phyloP scores from a whole-genome alignment of 2,329 filamentous ascomycete genomes.

The Microsporum audouinii region DNA sequence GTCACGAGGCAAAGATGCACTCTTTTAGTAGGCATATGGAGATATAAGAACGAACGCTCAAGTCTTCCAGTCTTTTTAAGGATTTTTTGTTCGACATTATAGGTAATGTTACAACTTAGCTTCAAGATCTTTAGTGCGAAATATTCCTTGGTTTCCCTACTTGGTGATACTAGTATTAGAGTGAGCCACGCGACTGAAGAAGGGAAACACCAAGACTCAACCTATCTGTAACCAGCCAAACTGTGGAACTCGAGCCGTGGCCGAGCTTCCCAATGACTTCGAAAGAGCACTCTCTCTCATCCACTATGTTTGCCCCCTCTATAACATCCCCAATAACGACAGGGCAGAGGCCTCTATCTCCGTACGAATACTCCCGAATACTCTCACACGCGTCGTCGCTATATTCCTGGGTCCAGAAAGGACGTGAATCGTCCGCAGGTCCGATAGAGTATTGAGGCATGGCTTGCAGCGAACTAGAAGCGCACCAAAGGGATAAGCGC shows the following conservation, averaged over 20 bases:
- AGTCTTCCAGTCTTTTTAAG: not conserved
- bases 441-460: not conserved
- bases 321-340: slow-evolving; percentile 11
- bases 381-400: not conserved
- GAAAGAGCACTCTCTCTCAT: slow-evolving; percentile 7
- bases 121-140: not conserved
- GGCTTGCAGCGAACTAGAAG: too few relatives aligned
- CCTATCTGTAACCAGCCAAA: slow-evolving; percentile 12
- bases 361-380: not conserved
- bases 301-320: slow-evolving; percentile 7
- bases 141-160: not conserved
- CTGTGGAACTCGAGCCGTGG: slow-evolving; percentile 11
- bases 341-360: slow-evolving; percentile 8
- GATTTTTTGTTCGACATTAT: not conserved
- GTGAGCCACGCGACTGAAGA: not conserved
- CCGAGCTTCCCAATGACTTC: slow-evolving; percentile 12
- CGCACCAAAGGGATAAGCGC: too few relatives aligned
- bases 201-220: not conserved
- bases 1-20: not conserved
- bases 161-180: not conserved
- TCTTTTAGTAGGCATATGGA: not conserved
- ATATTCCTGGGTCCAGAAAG: not conserved
- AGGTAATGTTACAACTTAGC: not conserved
- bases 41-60: not conserved
- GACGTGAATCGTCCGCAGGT: not conserved